A percentile compares a stretch with the other conserved stretches of the same genome.
Evolutionary conservation across 2,329 filamentous ascomycete species (phyloP).

Genomic region (Penicillium freii): DNA sequence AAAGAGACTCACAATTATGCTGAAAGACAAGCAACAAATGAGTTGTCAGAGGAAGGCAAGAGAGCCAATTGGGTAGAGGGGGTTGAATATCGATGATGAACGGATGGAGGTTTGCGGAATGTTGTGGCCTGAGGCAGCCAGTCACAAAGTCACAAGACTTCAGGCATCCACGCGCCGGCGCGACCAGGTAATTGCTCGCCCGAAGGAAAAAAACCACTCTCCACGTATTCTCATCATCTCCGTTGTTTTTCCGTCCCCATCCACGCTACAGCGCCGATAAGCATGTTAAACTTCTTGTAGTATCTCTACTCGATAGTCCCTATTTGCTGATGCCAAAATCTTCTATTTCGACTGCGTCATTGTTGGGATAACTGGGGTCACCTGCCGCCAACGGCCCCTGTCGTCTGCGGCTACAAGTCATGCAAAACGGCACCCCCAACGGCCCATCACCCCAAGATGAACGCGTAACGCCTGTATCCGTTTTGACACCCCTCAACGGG

Average conservation of each 20-base stretch:
- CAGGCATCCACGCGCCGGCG: slow-evolving; percentile 23
- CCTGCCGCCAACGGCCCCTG: slow-evolving; percentile 41
- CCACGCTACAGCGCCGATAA: slow-evolving; percentile 44
- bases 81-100: slow-evolving; percentile 30
- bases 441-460: slow-evolving; percentile 43
- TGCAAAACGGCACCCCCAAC: slow-evolving; percentile 48
- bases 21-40: slow-evolving; percentile 22
- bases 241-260: slow-evolving; percentile 37
- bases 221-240: slow-evolving; percentile 36
- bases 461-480: slow-evolving; percentile 34
- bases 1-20: slow-evolving; percentile 28
- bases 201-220: slow-evolving; percentile 43
- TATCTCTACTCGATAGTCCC: slow-evolving; percentile 29
- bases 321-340: slow-evolving; percentile 45
- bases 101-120: slow-evolving; percentile 30
- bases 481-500: slow-evolving; percentile 23
- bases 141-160: slow-evolving; percentile 17
- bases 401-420: slow-evolving; percentile 44
- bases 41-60: slow-evolving; percentile 18
- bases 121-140: slow-evolving; percentile 14
- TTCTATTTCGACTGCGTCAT: slow-evolving; percentile 35
- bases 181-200: slow-evolving; percentile 30
- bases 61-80: slow-evolving; percentile 22
- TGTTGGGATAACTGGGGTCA: slow-evolving; percentile 49
- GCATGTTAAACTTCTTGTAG: slow-evolving; percentile 45